A percentile compares a stretch with the other conserved stretches of the same genome.
Evolutionary conservation across 805 yeast species (phyloP).

Genomic region (Schwanniomyces occidentalis): DNA sequence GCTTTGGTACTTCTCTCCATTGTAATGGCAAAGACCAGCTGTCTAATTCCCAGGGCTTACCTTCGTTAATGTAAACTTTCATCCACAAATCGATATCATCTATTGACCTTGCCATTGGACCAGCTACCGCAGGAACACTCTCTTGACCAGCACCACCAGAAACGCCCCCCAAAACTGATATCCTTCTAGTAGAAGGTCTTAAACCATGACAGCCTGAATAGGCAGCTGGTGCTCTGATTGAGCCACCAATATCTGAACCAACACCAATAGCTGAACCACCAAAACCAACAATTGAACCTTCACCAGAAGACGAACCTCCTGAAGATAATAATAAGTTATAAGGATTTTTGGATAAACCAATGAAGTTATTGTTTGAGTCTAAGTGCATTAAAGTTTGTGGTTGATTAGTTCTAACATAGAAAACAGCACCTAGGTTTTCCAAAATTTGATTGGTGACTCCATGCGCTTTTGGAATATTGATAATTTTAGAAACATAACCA

Average conservation of each 20-base stretch:
- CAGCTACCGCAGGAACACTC: conserved; percentile 62
- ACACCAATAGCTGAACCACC: conserved; percentile 43
- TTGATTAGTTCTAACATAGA: conserved; percentile 44
- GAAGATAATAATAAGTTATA: conserved; percentile 37
- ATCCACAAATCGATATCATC: conserved; percentile 71
- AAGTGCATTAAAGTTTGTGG: conserved; percentile 49
- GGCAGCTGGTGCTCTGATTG: conserved; percentile 46
- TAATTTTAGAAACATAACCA: conserved; percentile 37
- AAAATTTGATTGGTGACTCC: conserved; percentile 31
- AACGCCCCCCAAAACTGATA: conserved; percentile 44
- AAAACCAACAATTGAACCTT: conserved; percentile 42
- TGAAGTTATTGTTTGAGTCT: conserved; percentile 40
- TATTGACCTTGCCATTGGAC: conserved; percentile 64
- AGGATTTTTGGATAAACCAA: conserved; percentile 40
- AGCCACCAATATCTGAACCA: conserved; percentile 47
- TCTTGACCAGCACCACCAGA: conserved; percentile 64
- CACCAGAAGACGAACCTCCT: conserved; percentile 48
- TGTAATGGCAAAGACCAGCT: conserved; percentile 48
- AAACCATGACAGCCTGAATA: conserved; percentile 42
- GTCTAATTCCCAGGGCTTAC: conserved; percentile 63
- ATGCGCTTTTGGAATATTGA: conserved; percentile 28
- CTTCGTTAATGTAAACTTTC: conserved; percentile 59
- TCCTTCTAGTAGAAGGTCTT: conserved; percentile 42
- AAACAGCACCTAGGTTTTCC: conserved; percentile 43
- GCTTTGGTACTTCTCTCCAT: conserved; percentile 50